Percentiles rank a stretch among this genome's conserved stretches.
phyloP scores from a whole-genome alignment of 306 rosid species.

The Glycine soja region DNA sequence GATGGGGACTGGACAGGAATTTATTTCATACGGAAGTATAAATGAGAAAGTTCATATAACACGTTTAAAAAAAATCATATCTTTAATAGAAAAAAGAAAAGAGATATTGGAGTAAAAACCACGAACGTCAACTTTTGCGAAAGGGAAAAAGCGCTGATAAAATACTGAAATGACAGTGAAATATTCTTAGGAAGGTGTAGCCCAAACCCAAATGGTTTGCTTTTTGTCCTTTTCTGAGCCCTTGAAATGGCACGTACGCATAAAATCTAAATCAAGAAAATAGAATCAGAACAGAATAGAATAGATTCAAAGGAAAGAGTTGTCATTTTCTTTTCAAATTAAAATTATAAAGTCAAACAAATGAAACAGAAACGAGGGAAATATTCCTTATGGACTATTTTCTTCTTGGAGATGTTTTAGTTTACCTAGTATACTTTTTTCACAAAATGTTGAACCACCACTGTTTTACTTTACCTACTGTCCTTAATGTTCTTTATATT shows the following conservation, averaged over 20 bases:
- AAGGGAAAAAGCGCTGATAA: no score
- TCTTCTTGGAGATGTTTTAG: conserved; percentile 33
- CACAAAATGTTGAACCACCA: background rate
- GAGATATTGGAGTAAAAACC: no score
- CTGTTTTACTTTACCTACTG: no score
- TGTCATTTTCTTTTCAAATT: conserved; percentile 43
- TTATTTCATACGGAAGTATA: background rate
- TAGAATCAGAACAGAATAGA: conserved; percentile 42
- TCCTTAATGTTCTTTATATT: no score
- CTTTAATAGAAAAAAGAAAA: no score
- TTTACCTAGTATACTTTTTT: conserved; percentile 19
- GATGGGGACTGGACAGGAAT: conserved; percentile 24
- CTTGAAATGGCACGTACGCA: no score
- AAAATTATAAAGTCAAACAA: conserved; percentile 21
- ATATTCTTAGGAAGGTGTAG: no score
- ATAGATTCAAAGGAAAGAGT: conserved; percentile 48
- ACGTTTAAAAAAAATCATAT: no score
- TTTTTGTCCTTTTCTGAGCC: no score
- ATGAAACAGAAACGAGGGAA: conserved; percentile 3
- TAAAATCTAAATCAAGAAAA: conserved; percentile 47
- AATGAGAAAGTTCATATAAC: background rate
- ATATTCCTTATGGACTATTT: conserved; percentile 34
- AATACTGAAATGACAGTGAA: no score
- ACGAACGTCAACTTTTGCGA: no score
- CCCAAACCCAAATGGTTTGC: no score